These are phyloP conservation scores for Vaccinium vitisidaea DNA, from an alignment of 148 eudicot species.

Conservation along the genomic window DNA sequence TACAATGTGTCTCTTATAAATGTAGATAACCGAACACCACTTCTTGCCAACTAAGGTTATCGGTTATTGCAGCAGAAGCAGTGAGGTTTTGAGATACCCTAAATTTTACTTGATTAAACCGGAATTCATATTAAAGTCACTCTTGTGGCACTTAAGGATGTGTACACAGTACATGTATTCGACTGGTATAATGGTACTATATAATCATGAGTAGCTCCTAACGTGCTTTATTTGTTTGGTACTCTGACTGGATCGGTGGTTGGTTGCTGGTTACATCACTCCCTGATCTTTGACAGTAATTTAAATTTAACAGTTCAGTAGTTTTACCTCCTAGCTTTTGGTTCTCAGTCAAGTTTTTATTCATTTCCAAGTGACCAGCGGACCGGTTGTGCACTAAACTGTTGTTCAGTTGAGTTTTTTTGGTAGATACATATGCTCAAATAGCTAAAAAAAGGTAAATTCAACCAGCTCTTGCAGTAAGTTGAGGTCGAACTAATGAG, in stretches of 20 bases:
- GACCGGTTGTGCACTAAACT: neutral
- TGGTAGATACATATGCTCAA: too few species aligned
- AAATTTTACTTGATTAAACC: neutral
- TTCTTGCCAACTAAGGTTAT: neutral
- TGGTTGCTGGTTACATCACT: neutral
- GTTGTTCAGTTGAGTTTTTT: neutral
- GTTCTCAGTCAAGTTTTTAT: neutral
- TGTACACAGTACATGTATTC: neutral
- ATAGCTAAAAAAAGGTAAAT: too few species aligned
- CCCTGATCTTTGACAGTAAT: neutral
- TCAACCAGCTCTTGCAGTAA: neutral
- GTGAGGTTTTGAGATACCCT: neutral
- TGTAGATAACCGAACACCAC: too few species aligned
- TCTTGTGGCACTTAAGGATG: neutral
- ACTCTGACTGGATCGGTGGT: neutral
- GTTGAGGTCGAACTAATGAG: neutral
- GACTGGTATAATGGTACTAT: neutral
- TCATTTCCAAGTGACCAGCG: neutral
- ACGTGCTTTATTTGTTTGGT: neutral
- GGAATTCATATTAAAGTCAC: neutral
- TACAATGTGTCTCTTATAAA: too few species aligned
- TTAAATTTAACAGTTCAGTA: neutral
- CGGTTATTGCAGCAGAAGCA: neutral
- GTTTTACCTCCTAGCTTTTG: neutral
- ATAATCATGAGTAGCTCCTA: neutral